Evolutionary conservation across 768 basidiomycete genomes (phyloP), one percentile per base, ranked within the genome.

Genomic region (Rhodotorula babjevae): DNA sequence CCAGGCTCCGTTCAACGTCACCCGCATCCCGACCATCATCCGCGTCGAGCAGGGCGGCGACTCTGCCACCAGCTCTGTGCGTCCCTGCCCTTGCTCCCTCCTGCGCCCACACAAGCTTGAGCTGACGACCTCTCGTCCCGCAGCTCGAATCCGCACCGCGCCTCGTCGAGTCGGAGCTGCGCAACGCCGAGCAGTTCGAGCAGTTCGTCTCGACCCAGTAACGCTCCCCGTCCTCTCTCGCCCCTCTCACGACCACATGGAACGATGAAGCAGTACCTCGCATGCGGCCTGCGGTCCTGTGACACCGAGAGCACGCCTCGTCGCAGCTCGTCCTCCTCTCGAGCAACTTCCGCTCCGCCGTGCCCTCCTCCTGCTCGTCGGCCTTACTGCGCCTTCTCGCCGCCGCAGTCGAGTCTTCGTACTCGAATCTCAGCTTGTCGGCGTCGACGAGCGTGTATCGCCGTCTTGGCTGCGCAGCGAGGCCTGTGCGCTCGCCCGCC

Each of bases 21-120:
- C 11, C 53, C 52, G 53, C 16, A 68, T 75, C 46, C 74, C 74
- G 36, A 75, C 74, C 33, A 63, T 75, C 64, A 63, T 75, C 55
- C 55, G 61, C 47, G 56, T 75, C 46, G 60, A 65, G 15, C 25
- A 56, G 31, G 36, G n/a, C 33, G 49, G 44, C 25, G 58, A 58
- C 15, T 5, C 29, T 29, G 31, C 65, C 33, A 33, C 62, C 16
- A 55, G 29, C 60, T 61, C 67, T 58, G 47, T 65, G 33, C 42
- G 66, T 53, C 36, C 9, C 36, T 49, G 15, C 21, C 49, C 23
- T 21, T 18, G 19, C 19, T n/a, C 25, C 4, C 7, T 6, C n/a
- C 4, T 31, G 14, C 18, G 31, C 63, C 56, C 5, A 61, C 63
- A 15, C 36, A 23, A 3, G n/a, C n/a, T n/a, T n/a, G n/a, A 8